Base-by-base conservation (phyloP, 2,329 filamentous ascomycete genomes). In the Aspergillus sp. region DNA sequence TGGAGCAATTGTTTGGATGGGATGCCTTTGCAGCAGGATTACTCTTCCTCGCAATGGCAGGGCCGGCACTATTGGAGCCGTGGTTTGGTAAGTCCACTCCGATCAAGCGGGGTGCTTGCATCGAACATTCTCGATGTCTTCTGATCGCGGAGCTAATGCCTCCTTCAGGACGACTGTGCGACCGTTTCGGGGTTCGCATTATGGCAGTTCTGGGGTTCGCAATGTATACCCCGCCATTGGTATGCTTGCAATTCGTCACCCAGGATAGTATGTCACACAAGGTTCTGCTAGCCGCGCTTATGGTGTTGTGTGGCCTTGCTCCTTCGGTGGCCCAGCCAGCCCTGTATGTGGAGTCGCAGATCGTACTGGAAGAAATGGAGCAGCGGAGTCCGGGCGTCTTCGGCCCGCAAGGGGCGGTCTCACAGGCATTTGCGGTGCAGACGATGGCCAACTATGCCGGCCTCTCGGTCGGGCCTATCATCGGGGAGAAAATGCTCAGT, bases 301-400 rank as follows among this genome's bases (percentile, higher is more conserved):
- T 92, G 1, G 80, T 81, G 0, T 64, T 89, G 0, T 75, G 87
- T 4, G 90, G 89, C 1, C 64, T 84, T 3, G 80, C 81, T 0
- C 72, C 89, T 2, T 80, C 82, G 0, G 75, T 90, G 3, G 79
- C 82, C 0, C 82, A 87, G 65, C 85, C 87, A 0, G 85, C 88
- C 0, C 74, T 90, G 12, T 88, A 91, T 84, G 87, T 89, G 0
- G 90, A 91, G 74, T 86, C 92, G 32, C 81, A 83, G 2, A 81
- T 82, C 53, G 67, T 67, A 1, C 56, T 71, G 0, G 80, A 82
- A 53, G 78, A 77, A 1, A 86, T 85, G 87, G 57, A 89, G 78
- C 4, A 86, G 85, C 65, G 82, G 86, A 61, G 87, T 82, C 64
- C 83, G 84, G 20, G 90, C 89, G 74, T 96, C 90, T 69, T 89